Conservation (phyloP, 345 rosid species). For the Draba incana region DNA sequence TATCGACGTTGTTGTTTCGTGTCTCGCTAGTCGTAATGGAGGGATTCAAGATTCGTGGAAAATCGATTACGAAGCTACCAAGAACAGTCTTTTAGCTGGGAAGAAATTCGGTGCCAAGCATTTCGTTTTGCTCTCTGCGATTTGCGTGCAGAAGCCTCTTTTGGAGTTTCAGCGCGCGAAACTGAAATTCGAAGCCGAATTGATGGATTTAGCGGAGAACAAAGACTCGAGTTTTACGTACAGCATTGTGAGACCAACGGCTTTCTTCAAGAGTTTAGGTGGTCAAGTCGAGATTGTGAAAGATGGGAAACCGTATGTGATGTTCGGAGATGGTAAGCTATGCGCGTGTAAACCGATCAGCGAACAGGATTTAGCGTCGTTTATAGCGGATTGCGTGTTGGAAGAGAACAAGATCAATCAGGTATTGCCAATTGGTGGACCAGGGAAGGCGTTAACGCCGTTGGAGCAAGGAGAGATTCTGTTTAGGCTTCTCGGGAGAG, state of each 20-base stretch:
- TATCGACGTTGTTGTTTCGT: constrained; percentile 85
- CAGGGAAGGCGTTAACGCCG: constrained; percentile 88
- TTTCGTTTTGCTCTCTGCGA: constrained; percentile 87
- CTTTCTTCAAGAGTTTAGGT: constrained; percentile 91
- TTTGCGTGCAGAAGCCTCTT: constrained; percentile 89
- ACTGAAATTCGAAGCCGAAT: constrained; percentile 82
- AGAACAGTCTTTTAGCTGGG: constrained; percentile 84
- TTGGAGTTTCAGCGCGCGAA: constrained; percentile 91
- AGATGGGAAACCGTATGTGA: constrained; percentile 94
- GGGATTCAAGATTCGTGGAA: constrained; percentile 94
- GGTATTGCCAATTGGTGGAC: constrained; percentile 91
- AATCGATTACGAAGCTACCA: constrained; percentile 90
- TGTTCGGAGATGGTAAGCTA: constrained; percentile 93
- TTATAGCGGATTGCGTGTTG: constrained; percentile 78
- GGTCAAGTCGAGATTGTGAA: constrained; percentile 95
- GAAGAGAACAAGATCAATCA: constrained; percentile 71
- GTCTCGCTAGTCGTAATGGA: constrained; percentile 88
- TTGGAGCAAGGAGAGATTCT: constrained; percentile 87
- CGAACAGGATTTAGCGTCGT: constrained; percentile 82
- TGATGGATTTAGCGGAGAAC: constrained; percentile 49
- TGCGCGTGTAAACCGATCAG: constrained; percentile 98
- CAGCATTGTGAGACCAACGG: constrained; percentile 94
- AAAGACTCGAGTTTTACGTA: constrained; percentile 57
- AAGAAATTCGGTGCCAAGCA: constrained; percentile 74
- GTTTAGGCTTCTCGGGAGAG: constrained; percentile 70